A percentile compares a stretch with the other conserved stretches of the same genome.
These are phyloP conservation scores for Volvox africanus DNA, from an alignment of 139 green algal species.

Conservation along the genomic window DNA sequence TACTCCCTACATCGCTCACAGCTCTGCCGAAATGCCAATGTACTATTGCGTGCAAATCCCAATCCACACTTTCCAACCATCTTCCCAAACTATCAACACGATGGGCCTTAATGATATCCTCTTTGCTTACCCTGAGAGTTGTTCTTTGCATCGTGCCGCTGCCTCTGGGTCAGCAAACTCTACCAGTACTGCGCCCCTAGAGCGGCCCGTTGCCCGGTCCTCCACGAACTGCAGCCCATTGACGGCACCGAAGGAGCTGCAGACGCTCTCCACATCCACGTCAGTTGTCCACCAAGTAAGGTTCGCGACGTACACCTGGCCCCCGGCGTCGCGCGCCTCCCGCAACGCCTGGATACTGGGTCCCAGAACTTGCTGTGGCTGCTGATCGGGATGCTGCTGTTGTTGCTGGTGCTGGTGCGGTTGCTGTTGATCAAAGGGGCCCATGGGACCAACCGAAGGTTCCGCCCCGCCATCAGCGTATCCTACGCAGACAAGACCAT, in stretches of 20 bases:
- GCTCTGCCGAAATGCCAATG: too few relatives aligned
- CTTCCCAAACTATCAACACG: too few relatives aligned
- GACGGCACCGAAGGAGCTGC: constrained; percentile 74
- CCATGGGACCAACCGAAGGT: not conserved
- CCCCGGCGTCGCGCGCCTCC: constrained; percentile 3
- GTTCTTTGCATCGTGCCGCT: constrained; percentile 70
- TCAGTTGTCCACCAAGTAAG: constrained; percentile 97
- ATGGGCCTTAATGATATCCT: too few relatives aligned
- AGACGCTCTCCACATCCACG: constrained; percentile 85
- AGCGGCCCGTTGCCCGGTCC: constrained; percentile 89
- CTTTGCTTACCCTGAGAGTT: constrained; percentile 70
- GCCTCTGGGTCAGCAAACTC: constrained; percentile 72
- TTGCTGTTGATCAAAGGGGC: not conserved
- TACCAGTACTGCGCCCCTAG: constrained; percentile 85
- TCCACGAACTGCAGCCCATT: constrained; percentile 82
- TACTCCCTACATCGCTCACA: too few relatives aligned
- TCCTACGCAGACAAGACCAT: not conserved
- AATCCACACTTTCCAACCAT: too few relatives aligned
- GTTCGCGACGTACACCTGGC: constrained; percentile 84
- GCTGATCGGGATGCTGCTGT: not conserved
- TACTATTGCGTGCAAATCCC: too few relatives aligned
- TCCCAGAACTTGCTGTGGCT: not conserved
- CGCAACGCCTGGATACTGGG: not conserved
- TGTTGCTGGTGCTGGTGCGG: not conserved
- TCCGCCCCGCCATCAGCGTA: not conserved